phyloP scores from a whole-genome alignment of 176 grass and related monocot genomes.

The Alloteropsis semialata region DNA sequence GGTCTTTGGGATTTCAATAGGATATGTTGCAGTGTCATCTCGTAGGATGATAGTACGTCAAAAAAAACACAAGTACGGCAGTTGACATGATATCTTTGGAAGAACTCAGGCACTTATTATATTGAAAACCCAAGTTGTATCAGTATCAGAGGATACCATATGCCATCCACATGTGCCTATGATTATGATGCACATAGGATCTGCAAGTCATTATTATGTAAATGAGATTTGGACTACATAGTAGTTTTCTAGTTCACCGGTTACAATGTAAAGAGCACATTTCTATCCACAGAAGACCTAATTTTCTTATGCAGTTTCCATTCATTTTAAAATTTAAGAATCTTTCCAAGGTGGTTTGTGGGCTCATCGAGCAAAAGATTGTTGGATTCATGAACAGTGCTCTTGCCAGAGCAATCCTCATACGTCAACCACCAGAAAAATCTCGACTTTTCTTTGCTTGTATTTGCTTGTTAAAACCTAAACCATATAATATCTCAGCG shows the following conservation, averaged over 20 bases:
- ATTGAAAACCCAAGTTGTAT: background rate
- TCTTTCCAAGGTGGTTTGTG: conserved; percentile 94
- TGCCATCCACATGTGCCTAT: background rate
- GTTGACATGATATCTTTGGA: background rate
- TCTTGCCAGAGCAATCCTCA: conserved; percentile 96
- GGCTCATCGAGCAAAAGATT: conserved; percentile 97
- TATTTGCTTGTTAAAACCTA: conserved; percentile 92
- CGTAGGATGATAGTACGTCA: background rate
- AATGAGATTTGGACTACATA: background rate
- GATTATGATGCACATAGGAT: background rate
- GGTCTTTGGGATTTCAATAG: background rate
- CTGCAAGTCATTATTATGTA: background rate
- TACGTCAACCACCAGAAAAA: conserved; percentile 98
- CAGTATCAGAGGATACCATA: background rate
- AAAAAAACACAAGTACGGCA: background rate
- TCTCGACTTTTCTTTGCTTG: conserved; percentile 83
- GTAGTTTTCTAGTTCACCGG: background rate
- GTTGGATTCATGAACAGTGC: conserved; percentile 98
- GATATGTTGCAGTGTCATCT: background rate
- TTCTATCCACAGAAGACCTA: background rate
- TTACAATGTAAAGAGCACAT: background rate
- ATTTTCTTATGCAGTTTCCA: background rate
- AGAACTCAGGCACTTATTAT: background rate
- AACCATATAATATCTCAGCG: conserved; percentile 85
- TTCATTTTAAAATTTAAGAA: background rate